Evolutionary conservation across 768 basidiomycete genomes (phyloP).

Genomic region (Podaxis sp.): DNA sequence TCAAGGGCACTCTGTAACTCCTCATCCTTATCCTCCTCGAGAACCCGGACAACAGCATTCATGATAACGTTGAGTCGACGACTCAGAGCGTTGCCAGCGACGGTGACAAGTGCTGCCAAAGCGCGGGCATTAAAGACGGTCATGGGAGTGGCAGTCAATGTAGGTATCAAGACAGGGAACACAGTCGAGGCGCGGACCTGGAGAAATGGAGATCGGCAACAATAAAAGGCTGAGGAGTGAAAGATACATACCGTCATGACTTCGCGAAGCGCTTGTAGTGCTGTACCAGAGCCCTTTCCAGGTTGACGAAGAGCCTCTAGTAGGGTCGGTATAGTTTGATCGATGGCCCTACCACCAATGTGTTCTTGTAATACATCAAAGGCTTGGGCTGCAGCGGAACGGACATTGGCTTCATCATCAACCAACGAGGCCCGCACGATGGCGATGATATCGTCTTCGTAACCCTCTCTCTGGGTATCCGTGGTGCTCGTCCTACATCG

Average conservation of each 20-base stretch:
- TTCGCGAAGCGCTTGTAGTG: slow-evolving; percentile 88
- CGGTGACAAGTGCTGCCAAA: slow-evolving; percentile 85
- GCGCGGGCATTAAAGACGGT: slow-evolving; percentile 94
- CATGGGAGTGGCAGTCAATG: slow-evolving; percentile 87
- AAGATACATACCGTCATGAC: slow-evolving; percentile 78
- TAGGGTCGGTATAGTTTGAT: slow-evolving; percentile 93
- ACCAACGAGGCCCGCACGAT: slow-evolving; percentile 85
- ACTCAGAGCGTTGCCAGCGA: slow-evolving; percentile 89
- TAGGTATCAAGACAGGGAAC: slow-evolving; percentile 96
- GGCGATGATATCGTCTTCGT: slow-evolving; percentile 85
- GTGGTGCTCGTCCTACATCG: slow-evolving; percentile 72
- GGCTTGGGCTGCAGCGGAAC: slow-evolving; percentile 83
- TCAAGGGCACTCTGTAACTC: slow-evolving; percentile 70
- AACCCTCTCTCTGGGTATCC: slow-evolving; percentile 79
- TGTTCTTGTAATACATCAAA: slow-evolving; percentile 93
- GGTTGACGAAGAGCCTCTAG: slow-evolving; percentile 92
- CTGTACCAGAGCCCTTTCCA: slow-evolving; percentile 92
- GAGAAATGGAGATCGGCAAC: slow-evolving; percentile 4
- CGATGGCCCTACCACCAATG: slow-evolving; percentile 88
- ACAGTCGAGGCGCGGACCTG: slow-evolving; percentile 92
- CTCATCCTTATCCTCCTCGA: slow-evolving; percentile 67
- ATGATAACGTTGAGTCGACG: slow-evolving; percentile 78
- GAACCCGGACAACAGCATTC: slow-evolving; percentile 72
- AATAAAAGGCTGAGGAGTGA: neutral
- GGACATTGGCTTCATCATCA: slow-evolving; percentile 82